These are phyloP conservation scores for Scedosporium dehoogii DNA, from an alignment of 2,329 filamentous ascomycete genomes.

Conservation along the genomic window DNA sequence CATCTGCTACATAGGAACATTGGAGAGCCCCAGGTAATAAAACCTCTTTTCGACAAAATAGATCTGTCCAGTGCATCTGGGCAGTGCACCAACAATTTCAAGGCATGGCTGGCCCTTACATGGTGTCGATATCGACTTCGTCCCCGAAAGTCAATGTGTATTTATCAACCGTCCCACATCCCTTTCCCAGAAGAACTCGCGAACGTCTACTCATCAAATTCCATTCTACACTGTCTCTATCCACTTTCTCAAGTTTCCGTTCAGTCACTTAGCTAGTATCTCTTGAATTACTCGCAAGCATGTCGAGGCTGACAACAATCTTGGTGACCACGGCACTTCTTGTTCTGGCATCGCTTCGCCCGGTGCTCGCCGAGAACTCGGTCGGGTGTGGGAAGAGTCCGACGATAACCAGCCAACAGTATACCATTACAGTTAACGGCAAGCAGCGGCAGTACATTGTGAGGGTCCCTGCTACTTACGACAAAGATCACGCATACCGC, in stretches of 20 bases:
- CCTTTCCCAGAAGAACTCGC: background rate
- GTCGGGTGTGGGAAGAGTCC: conserved; percentile 25
- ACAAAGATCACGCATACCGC: conserved; percentile 13
- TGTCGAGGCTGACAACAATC: background rate
- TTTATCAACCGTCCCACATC: background rate
- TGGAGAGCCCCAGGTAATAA: background rate
- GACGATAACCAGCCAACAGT: conserved; percentile 17
- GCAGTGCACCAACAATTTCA: background rate
- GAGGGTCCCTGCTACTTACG: conserved; percentile 21
- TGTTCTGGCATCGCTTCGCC: background rate
- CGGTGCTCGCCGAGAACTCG: background rate
- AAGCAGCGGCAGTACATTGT: conserved; percentile 27
- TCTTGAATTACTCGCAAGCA: background rate
- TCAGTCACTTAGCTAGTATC: background rate
- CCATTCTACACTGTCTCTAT: background rate
- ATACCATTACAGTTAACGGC: conserved; percentile 25
- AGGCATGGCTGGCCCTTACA: background rate
- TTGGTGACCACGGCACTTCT: background rate
- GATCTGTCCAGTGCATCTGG: background rate
- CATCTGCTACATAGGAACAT: background rate
- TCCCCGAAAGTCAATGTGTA: background rate
- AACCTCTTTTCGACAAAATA: background rate
- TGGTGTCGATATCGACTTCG: background rate
- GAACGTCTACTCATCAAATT: background rate
- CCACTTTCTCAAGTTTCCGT: background rate